phyloP scores from a whole-genome alignment of 179 eudicot species.

The Beta lomatogona region DNA sequence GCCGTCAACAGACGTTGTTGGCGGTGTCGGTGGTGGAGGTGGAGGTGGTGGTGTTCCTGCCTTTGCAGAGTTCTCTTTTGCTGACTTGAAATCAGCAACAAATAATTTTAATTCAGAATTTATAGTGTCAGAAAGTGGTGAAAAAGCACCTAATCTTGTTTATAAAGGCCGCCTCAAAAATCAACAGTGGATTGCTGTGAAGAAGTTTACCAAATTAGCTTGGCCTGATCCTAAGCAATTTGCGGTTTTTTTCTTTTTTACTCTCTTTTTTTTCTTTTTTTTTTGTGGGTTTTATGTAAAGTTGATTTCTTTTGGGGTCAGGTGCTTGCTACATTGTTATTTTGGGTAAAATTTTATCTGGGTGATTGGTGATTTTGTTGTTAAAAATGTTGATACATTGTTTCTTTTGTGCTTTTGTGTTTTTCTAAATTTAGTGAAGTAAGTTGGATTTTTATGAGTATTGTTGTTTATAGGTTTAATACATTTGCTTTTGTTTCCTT shows the following conservation, averaged over 20 bases:
- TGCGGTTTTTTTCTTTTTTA: slow-evolving; percentile 52
- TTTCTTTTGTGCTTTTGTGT: slow-evolving; percentile 6
- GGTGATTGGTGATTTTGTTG: slow-evolving; percentile 6
- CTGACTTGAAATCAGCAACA: slow-evolving; percentile 78
- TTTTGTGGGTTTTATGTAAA: slow-evolving; percentile 19
- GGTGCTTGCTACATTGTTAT: slow-evolving; percentile 10
- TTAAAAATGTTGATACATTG: slow-evolving; percentile 17
- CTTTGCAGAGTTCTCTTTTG: slow-evolving; percentile 68
- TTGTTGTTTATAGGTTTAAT: slow-evolving; percentile 15
- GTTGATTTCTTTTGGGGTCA: slow-evolving; percentile 21
- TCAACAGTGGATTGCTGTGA: slow-evolving; percentile 79
- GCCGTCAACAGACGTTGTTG: not conserved
- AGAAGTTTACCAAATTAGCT: slow-evolving; percentile 80
- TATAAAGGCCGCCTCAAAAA: slow-evolving; percentile 71
- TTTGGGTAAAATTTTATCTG: slow-evolving; percentile 13
- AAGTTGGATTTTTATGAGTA: not conserved
- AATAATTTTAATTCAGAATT: slow-evolving; percentile 65
- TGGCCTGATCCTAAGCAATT: slow-evolving; percentile 95
- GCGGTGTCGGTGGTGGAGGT: slow-evolving; percentile 21
- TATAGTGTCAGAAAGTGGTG: slow-evolving; percentile 86
- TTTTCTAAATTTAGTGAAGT: not conserved
- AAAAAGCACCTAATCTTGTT: slow-evolving; percentile 84
- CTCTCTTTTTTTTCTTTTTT: not conserved
- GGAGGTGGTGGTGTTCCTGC: slow-evolving; percentile 41
- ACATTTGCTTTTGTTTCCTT: not conserved